Base-by-base conservation (phyloP, 805 yeast genomes). In the Geotrichum ghanense region DNA sequence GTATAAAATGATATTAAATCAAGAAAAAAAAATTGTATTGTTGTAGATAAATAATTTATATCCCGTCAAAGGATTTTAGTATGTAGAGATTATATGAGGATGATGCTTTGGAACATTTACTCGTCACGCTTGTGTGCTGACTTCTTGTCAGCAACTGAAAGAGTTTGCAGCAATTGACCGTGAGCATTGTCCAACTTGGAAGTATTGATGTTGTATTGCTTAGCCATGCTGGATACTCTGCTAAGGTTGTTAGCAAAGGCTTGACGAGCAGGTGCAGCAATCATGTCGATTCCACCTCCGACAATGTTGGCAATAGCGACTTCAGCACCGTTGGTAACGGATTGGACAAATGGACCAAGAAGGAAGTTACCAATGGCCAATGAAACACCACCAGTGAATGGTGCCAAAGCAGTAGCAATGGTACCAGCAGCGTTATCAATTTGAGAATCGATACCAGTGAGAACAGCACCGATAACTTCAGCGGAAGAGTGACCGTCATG, bases 381-480 rank as follows among this genome's bases (percentile, higher is more conserved):
- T 6, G 56, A 48, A 5, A 46, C 19, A 20, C 53, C 54, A 9
- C 51, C 51, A 40, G 52, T 47, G 23, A 50, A 14, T 22, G 53
- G 51, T n/a, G 47, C 44, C 19, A 44, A 19, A 12, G 41, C 27
- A n/a, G 46, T 43, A 6, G 42, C 48, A 12, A 51, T 49, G 9
- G 46, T 31, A 4, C 51, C 54, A 20, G 49, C 49, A 14, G 48
- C 37, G 40, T 52, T 55, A 37, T 55, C 58, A 41, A 55, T 53
- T 37, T 55, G 58, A 19, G 53, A 53, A 46, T 53, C 57, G 17
- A 52, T 41, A 17, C 56, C 56, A 37, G 55, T 45, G 22, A 55
- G 50, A 26, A 46, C 39, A 45, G 50, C 49, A 17, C 46, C 48
- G 14, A 52, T 9, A 17, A 49, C 54, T n/a, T 47, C 47, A 24